Evolutionary conservation across 225 moss, liverwort and hornwort genomes (phyloP).

Genomic region (Takakia lepidozioides): DNA sequence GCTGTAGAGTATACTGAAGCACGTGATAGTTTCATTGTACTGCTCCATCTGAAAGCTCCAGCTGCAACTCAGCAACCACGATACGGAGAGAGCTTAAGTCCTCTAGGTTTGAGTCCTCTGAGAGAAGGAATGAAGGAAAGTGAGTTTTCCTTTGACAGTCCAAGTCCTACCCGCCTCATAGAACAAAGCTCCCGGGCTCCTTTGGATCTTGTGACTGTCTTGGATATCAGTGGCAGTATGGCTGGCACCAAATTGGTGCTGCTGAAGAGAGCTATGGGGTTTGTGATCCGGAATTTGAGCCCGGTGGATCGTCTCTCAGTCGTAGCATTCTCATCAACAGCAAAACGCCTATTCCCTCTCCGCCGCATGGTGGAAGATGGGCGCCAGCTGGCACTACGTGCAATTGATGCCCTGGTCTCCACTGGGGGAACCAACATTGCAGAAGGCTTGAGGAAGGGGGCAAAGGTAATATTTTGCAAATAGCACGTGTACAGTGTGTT

Average conservation of each 20-base stretch:
- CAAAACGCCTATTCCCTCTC: conserved; percentile 26
- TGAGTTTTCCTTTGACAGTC: not conserved
- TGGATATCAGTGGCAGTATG: conserved; percentile 46
- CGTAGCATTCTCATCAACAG: conserved; percentile 36
- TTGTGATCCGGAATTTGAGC: conserved; percentile 35
- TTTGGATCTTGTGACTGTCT: conserved; percentile 33
- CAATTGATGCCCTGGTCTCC: conserved; percentile 29
- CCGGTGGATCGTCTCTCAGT: conserved; percentile 35
- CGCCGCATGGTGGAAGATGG: conserved; percentile 38
- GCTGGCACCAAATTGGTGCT: conserved; percentile 33
- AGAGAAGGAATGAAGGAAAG: not conserved
- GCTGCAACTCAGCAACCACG: not conserved
- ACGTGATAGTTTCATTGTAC: conserved; percentile 20
- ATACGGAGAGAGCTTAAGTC: not conserved
- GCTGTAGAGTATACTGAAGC: conserved; percentile 16
- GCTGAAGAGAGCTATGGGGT: conserved; percentile 40
- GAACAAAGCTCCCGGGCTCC: conserved; percentile 34
- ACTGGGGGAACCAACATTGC: conserved; percentile 44
- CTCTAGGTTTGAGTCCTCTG: not conserved
- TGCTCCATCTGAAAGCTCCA: conserved; percentile 30
- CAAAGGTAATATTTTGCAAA: conserved; percentile 11
- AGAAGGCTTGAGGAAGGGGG: conserved; percentile 32
- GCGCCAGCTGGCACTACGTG: conserved; percentile 23
- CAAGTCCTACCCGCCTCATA: conserved; percentile 8
- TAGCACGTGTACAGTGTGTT: not conserved